Percentiles rank a stretch among this genome's conserved stretches.
These are phyloP conservation scores for Rhynchosporium secalis DNA, from an alignment of 2,329 filamentous ascomycete genomes.

Conservation along the genomic window DNA sequence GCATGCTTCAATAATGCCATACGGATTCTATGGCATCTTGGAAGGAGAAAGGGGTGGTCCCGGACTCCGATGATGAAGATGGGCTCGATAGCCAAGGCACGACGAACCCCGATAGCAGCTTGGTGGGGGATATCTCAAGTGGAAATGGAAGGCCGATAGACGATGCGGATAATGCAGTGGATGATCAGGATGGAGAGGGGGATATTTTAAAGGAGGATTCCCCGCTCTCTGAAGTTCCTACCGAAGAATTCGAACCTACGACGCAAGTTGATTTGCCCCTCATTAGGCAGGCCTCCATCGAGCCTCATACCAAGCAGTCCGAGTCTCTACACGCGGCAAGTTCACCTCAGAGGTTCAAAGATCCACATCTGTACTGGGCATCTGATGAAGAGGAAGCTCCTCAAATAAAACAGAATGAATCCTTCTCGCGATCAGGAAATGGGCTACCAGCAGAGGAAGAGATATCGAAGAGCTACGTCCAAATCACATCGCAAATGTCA, in stretches of 20 bases:
- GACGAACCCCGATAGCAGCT: slow-evolving; percentile 3
- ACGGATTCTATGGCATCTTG: slow-evolving; percentile 37
- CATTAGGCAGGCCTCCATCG: not conserved
- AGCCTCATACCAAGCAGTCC: not conserved
- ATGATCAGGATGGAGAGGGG: not conserved
- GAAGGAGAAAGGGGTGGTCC: slow-evolving; percentile 41
- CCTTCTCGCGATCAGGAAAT: slow-evolving; percentile 1
- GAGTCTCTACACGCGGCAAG: not conserved
- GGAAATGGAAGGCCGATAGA: not conserved
- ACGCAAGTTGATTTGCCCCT: not conserved
- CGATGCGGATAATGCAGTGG: not conserved
- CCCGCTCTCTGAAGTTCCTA: not conserved
- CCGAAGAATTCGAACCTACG: not conserved
- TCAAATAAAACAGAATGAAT: not conserved
- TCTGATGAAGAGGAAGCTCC: slow-evolving; percentile 15
- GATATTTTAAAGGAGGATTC: not conserved
- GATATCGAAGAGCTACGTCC: slow-evolving; percentile 44
- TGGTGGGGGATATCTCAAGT: not conserved
- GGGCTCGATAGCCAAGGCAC: slow-evolving; percentile 30
- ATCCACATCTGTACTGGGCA: slow-evolving; percentile 18
- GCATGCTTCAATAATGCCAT: slow-evolving; percentile 30
- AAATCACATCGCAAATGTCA: slow-evolving; percentile 39
- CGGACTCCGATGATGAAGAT: slow-evolving; percentile 42
- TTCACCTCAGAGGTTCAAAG: slow-evolving; percentile 22
- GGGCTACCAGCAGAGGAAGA: slow-evolving; percentile 37